Evolutionary conservation across 768 basidiomycete genomes (phyloP), one percentile per base, ranked within the genome.

Genomic region (Phlebiopsis flavidoalba): DNA sequence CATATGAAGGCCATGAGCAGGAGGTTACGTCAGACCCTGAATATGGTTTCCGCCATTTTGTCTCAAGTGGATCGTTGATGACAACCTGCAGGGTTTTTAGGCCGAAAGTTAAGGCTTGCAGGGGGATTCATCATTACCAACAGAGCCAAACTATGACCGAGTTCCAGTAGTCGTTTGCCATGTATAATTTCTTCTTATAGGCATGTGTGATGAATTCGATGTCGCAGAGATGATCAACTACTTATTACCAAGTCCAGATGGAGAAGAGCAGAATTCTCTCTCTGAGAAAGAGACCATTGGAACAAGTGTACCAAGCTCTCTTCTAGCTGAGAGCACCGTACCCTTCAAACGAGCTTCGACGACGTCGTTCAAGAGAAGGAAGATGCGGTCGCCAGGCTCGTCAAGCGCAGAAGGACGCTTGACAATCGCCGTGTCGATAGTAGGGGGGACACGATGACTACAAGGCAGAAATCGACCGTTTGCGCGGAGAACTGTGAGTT

Each of bases 1-100:
- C 76, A 97, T 57, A 98, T 97, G 95, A 88, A 83, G 73, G 90
- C 92, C 45, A 96, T 97, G 95, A 97, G 73, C 89, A 92, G 80
- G 94, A n/a, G n/a, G n/a, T n/a, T 92, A 60, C 57, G 81, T 72
- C 40, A 12, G 1, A 17, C 46, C 31, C 58, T 62, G 19, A 49
- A n/a, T 31, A 15, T 37, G 43, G 12, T 17, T n/a, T n/a, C n/a
- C n/a, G n/a, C n/a, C n/a, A n/a, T n/a, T 43, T 14, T 31, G 21
- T 40, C 49, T n/a, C n/a, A n/a, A 52, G 26, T 40, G 35, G n/a
- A 61, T 21, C 40, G 49, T n/a, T 53, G 52, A 58, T 24, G 56
- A 36, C 19, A 21, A 37, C 53, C 57, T 22, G 5, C 65, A 93
- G 91, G 83, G n/a, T n/a, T n/a, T n/a, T 91, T 53, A 93, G 93